Base-by-base conservation (phyloP, 768 basidiomycete species). In the Naganishia onofrii region DNA sequence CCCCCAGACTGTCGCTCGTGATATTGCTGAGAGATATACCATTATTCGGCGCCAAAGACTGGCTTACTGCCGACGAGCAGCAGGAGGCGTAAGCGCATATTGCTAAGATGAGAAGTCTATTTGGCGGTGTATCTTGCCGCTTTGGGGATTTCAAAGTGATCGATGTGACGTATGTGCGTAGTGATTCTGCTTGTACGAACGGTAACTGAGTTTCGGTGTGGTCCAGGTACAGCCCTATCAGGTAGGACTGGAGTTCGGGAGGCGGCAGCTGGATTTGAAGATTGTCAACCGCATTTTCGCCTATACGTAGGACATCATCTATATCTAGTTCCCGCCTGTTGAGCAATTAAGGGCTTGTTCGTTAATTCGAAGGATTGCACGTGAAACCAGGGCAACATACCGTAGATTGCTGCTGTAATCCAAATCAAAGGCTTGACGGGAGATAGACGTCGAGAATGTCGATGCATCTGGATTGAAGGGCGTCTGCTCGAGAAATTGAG, bases 361-460 rank as follows among this genome's bases (percentile, higher is more conserved):
- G 34, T n/a, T 5, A 31, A 7, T 51, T 4, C 12, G 12, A n/a
- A n/a, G 13, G 32, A 3, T 21, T 60, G 13, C 28, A 31, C 17
- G 21, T 1, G n/a, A 2, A 23, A 1, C n/a, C 34, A 21, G 29
- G 12, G 29, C 23, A 15, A 60, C 69, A 42, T 42, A 66, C 70
- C 70, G 46, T 13, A 71, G 55, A 17, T 56, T 66, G 36, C 70
- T 71, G 48, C 66, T 71, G 58, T 71, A 71, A 64, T 71, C 67
- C 34, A 71, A 38, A 66, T 71, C 70, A 57, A 57, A 71, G 31
- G 70, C 66, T 48, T 71, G 70, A 10, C 70, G 55, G 23, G 57
- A 57, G 15, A 71, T 71, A 6, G 64, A 66, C n/a, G 70, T 71
- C 3, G 68, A 69, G 19, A 63, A 63, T 23, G 60, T 63, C 13